These are phyloP conservation scores for Starmerella gropengiesseri DNA, from an alignment of 805 yeast genomes.

Conservation along the genomic window DNA sequence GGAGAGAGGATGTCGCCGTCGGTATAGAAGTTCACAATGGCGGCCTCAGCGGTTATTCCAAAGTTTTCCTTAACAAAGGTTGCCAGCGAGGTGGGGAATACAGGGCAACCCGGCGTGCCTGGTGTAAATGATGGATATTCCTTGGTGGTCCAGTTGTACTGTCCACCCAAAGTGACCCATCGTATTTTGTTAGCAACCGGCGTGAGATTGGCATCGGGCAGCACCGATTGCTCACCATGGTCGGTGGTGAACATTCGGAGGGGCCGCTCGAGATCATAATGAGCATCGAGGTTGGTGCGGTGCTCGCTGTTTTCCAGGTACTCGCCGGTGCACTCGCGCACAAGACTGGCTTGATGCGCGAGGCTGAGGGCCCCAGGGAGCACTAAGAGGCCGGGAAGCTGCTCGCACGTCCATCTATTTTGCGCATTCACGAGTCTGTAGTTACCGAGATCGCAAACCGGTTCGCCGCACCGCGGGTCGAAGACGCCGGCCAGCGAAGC, in stretches of 20 bases:
- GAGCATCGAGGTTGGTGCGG: conserved; percentile 31
- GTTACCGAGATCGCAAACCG: conserved; percentile 1
- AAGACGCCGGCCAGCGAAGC: conserved; percentile 8
- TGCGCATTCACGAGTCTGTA: not conserved
- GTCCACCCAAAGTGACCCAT: conserved; percentile 41
- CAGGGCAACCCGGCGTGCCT: conserved; percentile 28
- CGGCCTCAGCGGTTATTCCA: conserved; percentile 31
- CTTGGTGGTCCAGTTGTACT: conserved; percentile 37
- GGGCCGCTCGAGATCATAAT: conserved; percentile 28
- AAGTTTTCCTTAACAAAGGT: conserved; percentile 21
- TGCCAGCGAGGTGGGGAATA: conserved; percentile 27
- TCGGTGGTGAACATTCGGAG: conserved; percentile 25
- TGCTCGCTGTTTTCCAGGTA: conserved; percentile 30
- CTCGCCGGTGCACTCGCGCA: conserved; percentile 27
- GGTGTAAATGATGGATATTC: conserved; percentile 32
- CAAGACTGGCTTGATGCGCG: conserved; percentile 26
- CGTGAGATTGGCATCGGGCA: conserved; percentile 9
- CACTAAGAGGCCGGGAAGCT: conserved; percentile 32
- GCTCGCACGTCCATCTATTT: conserved; percentile 18
- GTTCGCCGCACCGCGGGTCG: conserved; percentile 9
- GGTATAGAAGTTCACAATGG: conserved; percentile 35
- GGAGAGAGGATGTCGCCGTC: conserved; percentile 37
- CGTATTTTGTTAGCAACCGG: conserved; percentile 27
- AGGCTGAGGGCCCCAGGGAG: conserved; percentile 23
- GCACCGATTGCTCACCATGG: not conserved